These are phyloP conservation scores for Yamadazyma songkhlaensis DNA, from an alignment of 1,139 yeast genomes.

Conservation along the genomic window DNA sequence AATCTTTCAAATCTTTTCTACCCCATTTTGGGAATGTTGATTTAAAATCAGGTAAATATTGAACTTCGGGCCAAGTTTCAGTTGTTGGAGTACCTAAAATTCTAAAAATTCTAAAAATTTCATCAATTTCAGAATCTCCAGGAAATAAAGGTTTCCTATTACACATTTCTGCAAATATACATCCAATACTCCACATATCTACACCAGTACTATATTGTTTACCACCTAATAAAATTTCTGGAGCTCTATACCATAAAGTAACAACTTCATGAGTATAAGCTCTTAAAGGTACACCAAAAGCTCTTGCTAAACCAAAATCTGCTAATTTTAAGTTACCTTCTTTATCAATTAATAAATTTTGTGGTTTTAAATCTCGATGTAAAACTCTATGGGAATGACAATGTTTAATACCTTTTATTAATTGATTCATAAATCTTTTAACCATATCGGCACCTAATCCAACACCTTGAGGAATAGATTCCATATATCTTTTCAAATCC, in stretches of 20 bases:
- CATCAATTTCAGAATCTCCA: constrained; percentile 97
- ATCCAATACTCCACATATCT: constrained; percentile 98
- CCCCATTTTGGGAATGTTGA: constrained; percentile 96
- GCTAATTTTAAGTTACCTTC: constrained; percentile 95
- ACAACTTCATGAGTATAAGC: constrained; percentile 98
- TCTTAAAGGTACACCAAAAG: constrained; percentile 94
- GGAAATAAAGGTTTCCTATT: constrained; percentile 94
- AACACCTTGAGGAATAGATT: constrained; percentile 85
- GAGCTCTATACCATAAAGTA: constrained; percentile 97
- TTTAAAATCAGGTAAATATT: constrained; percentile 90
- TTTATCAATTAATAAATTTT: constrained; percentile 86
- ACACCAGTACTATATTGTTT: constrained; percentile 97
- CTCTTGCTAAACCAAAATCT: constrained; percentile 96
- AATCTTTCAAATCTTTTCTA: constrained; percentile 63
- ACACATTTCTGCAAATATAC: constrained; percentile 98
- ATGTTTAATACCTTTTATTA: constrained; percentile 88
- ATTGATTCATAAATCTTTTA: constrained; percentile 88
- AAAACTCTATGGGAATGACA: constrained; percentile 94
- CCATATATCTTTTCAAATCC: constrained; percentile 97
- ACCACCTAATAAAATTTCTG: constrained; percentile 93
- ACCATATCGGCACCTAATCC: constrained; percentile 90
- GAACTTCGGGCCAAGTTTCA: constrained; percentile 94
- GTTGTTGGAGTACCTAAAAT: constrained; percentile 94
- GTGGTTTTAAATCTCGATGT: constrained; percentile 96
- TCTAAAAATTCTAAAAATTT: constrained; percentile 91